Conservation (phyloP, 2,329 filamentous ascomycete species). For the Paraconiothyrium sp. region DNA sequence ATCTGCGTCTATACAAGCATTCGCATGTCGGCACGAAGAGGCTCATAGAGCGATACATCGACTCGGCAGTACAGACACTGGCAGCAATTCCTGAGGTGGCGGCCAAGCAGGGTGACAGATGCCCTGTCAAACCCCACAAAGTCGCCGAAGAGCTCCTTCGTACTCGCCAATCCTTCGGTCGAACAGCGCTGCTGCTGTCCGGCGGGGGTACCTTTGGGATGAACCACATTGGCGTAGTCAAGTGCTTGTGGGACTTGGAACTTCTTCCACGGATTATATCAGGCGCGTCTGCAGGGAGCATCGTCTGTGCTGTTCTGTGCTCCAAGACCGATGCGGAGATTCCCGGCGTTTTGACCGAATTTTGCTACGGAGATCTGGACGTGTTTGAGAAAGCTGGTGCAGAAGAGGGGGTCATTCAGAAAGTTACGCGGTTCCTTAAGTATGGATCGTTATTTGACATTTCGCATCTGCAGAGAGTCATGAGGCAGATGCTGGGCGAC, state of each 20-base stretch:
- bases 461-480: conserved; percentile 79
- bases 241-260: conserved; percentile 77
- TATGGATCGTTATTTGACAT: conserved; percentile 88
- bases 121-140: conserved; percentile 66
- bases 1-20: conserved; percentile 82
- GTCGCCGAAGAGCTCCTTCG: conserved; percentile 75
- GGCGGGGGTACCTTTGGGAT: conserved; percentile 91
- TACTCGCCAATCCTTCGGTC: conserved; percentile 82
- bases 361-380: conserved; percentile 80
- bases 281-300: conserved; percentile 86
- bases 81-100: conserved; percentile 72
- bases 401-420: conserved; percentile 71
- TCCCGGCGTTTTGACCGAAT: conserved; percentile 71
- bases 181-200: conserved; percentile 82
- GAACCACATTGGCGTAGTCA: conserved; percentile 89
- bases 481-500: conserved; percentile 82
- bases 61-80: conserved; percentile 79
- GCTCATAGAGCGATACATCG: conserved; percentile 86
- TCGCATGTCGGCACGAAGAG: conserved; percentile 87
- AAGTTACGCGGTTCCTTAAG: conserved; percentile 78
- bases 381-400: conserved; percentile 76
- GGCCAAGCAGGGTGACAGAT: conserved; percentile 57
- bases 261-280: conserved; percentile 87
- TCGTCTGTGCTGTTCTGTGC: conserved; percentile 83
- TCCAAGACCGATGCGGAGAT: conserved; percentile 81